Percentiles rank a stretch among this genome's conserved stretches.
phyloP scores from a whole-genome alignment of 73 alveolate species.

The Tetrahymena borealis region DNA sequence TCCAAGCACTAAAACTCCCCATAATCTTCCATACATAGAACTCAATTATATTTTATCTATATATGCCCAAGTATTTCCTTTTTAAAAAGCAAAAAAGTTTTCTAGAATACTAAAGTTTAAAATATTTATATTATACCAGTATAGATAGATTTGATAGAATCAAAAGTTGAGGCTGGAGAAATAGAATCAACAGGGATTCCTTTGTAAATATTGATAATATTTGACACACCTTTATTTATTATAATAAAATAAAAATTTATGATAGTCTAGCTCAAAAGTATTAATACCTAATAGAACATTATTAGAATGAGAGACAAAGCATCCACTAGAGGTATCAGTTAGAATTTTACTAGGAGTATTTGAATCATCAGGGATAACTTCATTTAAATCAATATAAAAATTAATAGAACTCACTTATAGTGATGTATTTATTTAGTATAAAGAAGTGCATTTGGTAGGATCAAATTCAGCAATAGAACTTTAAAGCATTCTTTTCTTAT shows the following conservation, averaged over 20 bases:
- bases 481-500: background rate
- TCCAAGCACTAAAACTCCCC: background rate
- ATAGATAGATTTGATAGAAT: background rate
- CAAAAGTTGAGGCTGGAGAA: background rate
- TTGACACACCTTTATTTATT: background rate
- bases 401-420: background rate
- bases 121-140: background rate
- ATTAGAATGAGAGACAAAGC: background rate
- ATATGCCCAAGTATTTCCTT: background rate
- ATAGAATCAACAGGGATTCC: background rate
- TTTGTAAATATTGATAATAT: background rate
- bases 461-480: background rate
- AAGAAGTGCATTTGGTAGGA: background rate
- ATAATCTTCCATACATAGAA: background rate
- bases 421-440: background rate
- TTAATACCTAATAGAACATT: background rate
- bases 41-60: background rate
- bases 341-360: background rate
- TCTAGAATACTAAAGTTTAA: background rate
- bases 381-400: background rate
- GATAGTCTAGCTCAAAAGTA: background rate
- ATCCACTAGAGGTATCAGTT: background rate
- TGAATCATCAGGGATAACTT: background rate
- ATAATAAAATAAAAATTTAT: background rate
- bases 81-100: background rate